Percentiles rank a stretch among this genome's conserved stretches.
Conservation (phyloP, 345 rosid species). For the Schrenkiella parvula region DNA sequence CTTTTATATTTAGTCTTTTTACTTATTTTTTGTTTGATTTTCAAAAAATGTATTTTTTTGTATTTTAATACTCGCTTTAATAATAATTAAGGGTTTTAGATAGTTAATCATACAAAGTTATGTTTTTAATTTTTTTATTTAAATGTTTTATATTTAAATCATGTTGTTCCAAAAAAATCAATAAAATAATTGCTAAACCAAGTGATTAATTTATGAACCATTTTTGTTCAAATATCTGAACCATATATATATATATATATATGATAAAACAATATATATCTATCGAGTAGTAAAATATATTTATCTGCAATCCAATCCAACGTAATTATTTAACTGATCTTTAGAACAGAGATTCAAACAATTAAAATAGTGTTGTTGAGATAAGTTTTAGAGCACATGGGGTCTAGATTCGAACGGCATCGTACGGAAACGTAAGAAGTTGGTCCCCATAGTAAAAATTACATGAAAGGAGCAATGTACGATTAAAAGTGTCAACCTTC, state of each 20-base stretch:
- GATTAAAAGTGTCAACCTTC: conserved; percentile 6
- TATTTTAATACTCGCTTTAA: too few relatives aligned
- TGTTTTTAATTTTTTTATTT: too few relatives aligned
- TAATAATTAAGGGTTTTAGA: not conserved
- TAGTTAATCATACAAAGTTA: not conserved
- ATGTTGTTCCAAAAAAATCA: not conserved
- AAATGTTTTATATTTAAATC: too few relatives aligned
- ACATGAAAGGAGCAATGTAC: conserved; percentile 3
- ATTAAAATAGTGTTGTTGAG: not conserved
- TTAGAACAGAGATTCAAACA: not conserved
- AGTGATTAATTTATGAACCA: not conserved
- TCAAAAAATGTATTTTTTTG: too few relatives aligned
- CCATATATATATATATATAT: too few relatives aligned
- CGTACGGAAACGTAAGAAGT: conserved; percentile 16
- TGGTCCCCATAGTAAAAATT: conserved; percentile 6
- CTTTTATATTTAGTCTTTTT: not conserved
- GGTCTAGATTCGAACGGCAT: not conserved
- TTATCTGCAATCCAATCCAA: not conserved
- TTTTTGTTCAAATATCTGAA: not conserved
- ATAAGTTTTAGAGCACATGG: conserved; percentile 4
- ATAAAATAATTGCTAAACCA: not conserved
- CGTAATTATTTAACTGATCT: not conserved
- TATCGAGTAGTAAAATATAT: not conserved
- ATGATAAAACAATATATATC: not conserved
- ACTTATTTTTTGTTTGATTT: too few relatives aligned